Evolutionary conservation across 1,139 yeast genomes (phyloP).

Genomic region (Diutina mesorugosa): DNA sequence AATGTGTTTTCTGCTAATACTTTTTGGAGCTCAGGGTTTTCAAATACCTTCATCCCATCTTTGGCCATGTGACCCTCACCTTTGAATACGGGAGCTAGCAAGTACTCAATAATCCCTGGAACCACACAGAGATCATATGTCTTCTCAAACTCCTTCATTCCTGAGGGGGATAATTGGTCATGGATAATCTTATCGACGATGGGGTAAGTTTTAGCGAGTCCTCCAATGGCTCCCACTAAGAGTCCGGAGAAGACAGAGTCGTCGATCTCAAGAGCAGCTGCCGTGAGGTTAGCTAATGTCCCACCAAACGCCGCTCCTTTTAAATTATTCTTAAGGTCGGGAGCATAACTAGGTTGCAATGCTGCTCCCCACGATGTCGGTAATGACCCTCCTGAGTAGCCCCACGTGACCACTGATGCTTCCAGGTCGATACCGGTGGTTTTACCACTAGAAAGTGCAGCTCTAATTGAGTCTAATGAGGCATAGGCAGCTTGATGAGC

Average conservation of each 20-base stretch:
- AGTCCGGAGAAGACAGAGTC: conserved; percentile 16
- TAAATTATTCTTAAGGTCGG: conserved; percentile 13
- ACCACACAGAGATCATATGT: conserved; percentile 5
- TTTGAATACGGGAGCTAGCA: conserved; percentile 7
- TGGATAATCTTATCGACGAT: conserved; percentile 5
- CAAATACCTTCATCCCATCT: conserved; percentile 10
- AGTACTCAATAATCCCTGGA: conserved; percentile 5
- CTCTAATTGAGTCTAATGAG: conserved; percentile 16
- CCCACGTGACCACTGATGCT: conserved; percentile 18
- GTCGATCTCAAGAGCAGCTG: conserved; percentile 12
- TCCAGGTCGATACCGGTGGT: conserved; percentile 12
- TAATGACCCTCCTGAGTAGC: conserved; percentile 24
- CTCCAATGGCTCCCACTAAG: conserved; percentile 13
- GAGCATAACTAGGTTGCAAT: conserved; percentile 19
- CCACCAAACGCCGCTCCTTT: conserved; percentile 14
- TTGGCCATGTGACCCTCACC: conserved; percentile 9
- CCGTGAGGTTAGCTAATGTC: conserved; percentile 14
- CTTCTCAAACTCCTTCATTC: conserved; percentile 1
- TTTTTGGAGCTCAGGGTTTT: conserved; percentile 2
- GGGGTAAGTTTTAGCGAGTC: conserved; percentile 17
- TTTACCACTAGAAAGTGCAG: conserved; percentile 11
- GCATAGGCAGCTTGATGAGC: conserved; percentile 18
- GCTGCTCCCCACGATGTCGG: conserved; percentile 26
- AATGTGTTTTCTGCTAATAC: conserved; percentile 4
- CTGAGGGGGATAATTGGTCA: background rate